These are phyloP conservation scores for Penicillium arizonense DNA, from an alignment of 495 filamentous ascomycete species.

Conservation along the genomic window DNA sequence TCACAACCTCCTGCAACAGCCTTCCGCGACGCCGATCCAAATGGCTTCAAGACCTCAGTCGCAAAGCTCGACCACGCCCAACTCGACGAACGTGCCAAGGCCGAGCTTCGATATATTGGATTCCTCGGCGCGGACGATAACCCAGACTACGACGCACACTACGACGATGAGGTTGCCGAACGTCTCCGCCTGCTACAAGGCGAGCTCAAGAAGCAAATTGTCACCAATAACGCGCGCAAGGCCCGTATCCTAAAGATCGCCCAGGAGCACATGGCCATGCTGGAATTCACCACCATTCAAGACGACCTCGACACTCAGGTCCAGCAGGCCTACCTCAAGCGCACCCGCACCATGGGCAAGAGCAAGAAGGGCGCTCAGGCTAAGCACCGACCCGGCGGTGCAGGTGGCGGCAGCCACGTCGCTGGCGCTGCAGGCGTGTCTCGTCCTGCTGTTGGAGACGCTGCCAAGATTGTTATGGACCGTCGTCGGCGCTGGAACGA, in stretches of 20 bases:
- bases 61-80: conserved; percentile 76
- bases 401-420: conserved; percentile 53
- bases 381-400: conserved; percentile 67
- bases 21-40: conserved; percentile 68
- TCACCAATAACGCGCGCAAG: conserved; percentile 88
- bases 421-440: conserved; percentile 49
- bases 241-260: conserved; percentile 79
- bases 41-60: conserved; percentile 54
- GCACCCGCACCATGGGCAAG: conserved; percentile 90
- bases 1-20: conserved; percentile 68
- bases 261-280: conserved; percentile 86
- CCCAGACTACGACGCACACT: conserved; percentile 79
- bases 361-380: conserved; percentile 74
- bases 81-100: conserved; percentile 85
- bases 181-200: conserved; percentile 81
- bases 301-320: conserved; percentile 97
- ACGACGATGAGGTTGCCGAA: conserved; percentile 91
- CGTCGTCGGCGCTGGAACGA: conserved; percentile 81
- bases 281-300: conserved; percentile 94
- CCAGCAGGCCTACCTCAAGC: conserved; percentile 91
- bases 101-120: conserved; percentile 90
- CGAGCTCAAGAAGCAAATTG: conserved; percentile 74
- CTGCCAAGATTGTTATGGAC: conserved; percentile 87
- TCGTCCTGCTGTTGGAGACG: conserved; percentile 85
- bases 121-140: conserved; percentile 72